Conservation (phyloP, 352 stramenopile genomes). For the Phytophthora podocarpi region DNA sequence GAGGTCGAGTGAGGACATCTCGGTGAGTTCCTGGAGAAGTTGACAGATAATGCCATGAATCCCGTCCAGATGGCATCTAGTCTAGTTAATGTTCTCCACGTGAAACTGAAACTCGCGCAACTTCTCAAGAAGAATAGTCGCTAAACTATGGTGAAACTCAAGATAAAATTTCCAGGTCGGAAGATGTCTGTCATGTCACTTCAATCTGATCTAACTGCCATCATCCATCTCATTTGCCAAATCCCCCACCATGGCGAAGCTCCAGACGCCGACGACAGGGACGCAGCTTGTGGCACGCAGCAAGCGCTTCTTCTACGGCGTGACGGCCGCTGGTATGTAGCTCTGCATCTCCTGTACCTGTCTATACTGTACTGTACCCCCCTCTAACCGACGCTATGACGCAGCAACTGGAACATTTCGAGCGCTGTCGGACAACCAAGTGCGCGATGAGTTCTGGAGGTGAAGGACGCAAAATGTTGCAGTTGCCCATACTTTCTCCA, state of each 20-base stretch:
- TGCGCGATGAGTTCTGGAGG: slow-evolving; percentile 61
- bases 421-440: slow-evolving; percentile 44
- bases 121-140: too few species aligned
- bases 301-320: slow-evolving; percentile 43
- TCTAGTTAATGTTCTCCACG: slow-evolving; percentile 5
- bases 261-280: slow-evolving; percentile 2
- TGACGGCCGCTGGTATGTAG: slow-evolving; percentile 31
- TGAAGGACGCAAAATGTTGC: slow-evolving; percentile 5
- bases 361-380: neutral
- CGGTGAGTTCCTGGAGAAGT: slow-evolving; percentile 5
- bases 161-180: too few species aligned
- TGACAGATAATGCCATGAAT: too few species aligned
- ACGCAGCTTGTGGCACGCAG: slow-evolving; percentile 26
- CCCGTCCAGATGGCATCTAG: neutral
- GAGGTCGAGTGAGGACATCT: neutral
- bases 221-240: slow-evolving; percentile 17
- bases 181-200: too few species aligned
- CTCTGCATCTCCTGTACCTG: neutral
- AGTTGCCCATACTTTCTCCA: neutral
- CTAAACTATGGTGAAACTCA: too few species aligned
- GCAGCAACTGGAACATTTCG: slow-evolving; percentile 37
- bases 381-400: slow-evolving; percentile 1
- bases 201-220: slow-evolving; percentile 20
- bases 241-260: slow-evolving; percentile 5
- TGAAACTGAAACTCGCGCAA: too few species aligned